phyloP scores from a whole-genome alignment of 306 rosid species.

The Citrullus colocynthis region DNA sequence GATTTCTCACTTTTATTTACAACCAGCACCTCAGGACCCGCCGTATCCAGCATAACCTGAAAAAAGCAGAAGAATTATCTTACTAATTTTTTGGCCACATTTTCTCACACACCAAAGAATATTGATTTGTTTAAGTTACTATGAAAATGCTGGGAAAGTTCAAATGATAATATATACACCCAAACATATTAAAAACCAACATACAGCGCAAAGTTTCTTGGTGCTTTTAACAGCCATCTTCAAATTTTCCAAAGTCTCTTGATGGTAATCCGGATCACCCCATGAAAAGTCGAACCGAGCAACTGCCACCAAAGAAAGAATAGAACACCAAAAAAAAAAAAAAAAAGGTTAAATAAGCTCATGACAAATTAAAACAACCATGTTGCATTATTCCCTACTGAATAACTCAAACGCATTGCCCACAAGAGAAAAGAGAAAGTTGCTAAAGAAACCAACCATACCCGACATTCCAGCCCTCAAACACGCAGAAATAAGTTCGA shows the following conservation, averaged over 20 bases:
- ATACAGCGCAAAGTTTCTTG: conserved; percentile 90
- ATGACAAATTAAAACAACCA: too few relatives aligned
- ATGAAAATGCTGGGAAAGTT: background rate
- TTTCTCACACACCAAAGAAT: background rate
- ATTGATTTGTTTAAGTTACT: background rate
- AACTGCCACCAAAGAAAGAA: conserved; percentile 34
- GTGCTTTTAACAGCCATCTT: conserved; percentile 68
- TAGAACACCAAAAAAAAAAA: background rate
- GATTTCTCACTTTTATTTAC: conserved; percentile 53
- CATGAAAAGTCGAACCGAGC: conserved; percentile 87
- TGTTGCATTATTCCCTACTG: background rate
- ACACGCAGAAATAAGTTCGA: conserved; percentile 59
- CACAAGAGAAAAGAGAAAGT: background rate
- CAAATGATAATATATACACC: background rate
- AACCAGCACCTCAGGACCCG: conserved; percentile 80
- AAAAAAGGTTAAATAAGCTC: background rate
- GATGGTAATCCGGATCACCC: conserved; percentile 68
- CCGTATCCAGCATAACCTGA: conserved; percentile 83
- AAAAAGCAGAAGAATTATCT: conserved; percentile 5
- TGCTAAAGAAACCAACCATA: conserved; percentile 4
- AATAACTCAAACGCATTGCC: background rate
- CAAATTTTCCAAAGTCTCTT: conserved; percentile 81
- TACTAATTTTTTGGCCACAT: background rate
- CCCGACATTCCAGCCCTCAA: conserved; percentile 96
- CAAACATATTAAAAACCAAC: conserved; percentile 11